Percentiles rank a stretch among this genome's conserved stretches.
phyloP scores from a whole-genome alignment of 768 basidiomycete genomes.

The Cantharellus cinnabarinus region DNA sequence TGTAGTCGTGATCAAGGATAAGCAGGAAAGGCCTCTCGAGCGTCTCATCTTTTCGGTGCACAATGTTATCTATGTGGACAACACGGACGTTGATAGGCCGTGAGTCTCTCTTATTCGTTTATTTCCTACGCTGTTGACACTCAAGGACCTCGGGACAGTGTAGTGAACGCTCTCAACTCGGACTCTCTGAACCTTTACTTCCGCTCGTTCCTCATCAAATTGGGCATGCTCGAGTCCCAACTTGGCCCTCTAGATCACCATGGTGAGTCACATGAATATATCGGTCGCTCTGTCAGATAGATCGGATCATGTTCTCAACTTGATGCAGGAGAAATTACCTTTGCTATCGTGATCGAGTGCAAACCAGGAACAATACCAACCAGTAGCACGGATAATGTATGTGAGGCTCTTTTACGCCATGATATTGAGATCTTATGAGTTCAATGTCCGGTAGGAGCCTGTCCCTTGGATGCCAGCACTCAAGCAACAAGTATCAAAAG shows the following conservation, averaged over 20 bases:
- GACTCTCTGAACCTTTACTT: slow-evolving; percentile 52
- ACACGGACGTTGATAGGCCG: slow-evolving; percentile 51
- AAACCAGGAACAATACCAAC: slow-evolving; percentile 42
- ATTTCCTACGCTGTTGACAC: neutral
- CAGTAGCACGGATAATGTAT: slow-evolving; percentile 13
- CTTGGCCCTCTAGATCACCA: slow-evolving; percentile 21
- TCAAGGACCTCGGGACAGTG: slow-evolving; percentile 4
- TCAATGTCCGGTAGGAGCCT: slow-evolving; percentile 28
- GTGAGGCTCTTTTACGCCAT: neutral
- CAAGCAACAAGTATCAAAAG: slow-evolving; percentile 44
- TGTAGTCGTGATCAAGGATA: slow-evolving; percentile 67
- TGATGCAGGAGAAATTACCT: slow-evolving; percentile 51
- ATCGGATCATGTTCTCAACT: slow-evolving; percentile 16
- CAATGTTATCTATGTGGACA: slow-evolving; percentile 53
- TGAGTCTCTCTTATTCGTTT: slow-evolving; percentile 13
- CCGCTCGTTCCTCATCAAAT: slow-evolving; percentile 62
- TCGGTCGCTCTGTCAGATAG: neutral
- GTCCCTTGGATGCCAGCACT: slow-evolving; percentile 68
- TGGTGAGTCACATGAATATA: neutral
- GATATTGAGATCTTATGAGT: slow-evolving; percentile 9
- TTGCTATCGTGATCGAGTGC: slow-evolving; percentile 67
- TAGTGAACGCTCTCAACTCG: slow-evolving; percentile 37
- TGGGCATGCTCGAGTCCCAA: slow-evolving; percentile 56
- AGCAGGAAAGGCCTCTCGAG: slow-evolving; percentile 63
- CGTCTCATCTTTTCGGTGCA: slow-evolving; percentile 78